Base-by-base conservation (phyloP, 306 rosid genomes). In the Trifolium subterraneum region DNA sequence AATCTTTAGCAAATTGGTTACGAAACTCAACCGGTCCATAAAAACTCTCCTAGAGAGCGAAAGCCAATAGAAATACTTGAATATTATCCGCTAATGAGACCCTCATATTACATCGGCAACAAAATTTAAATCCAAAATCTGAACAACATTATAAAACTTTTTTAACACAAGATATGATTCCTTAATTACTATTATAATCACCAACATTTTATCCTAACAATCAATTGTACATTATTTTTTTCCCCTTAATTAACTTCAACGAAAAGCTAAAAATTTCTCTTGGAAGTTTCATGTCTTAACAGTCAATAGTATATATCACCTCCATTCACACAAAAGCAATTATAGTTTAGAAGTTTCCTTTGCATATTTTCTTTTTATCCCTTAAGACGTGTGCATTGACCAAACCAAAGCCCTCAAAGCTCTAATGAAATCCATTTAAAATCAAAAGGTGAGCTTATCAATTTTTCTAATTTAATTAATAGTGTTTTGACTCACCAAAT, bases 281-380 rank as follows among this genome's bases (percentile, higher is more conserved):
- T 1, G 15, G 25, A 77, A 60, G 54, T 69, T n/a, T 71, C 20
- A 64, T 54, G 31, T 79, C 42, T 64, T 41, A 31, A 41, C 51
- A 51, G 42, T 10, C 2, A 4, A 72, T 8, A 12, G 7, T 35
- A 35, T 35, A 35, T 18, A 31, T 29, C 36, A 64, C 18, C 42
- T 65, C 75, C 31, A 3, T 72, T 52, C 81, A 78, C 31, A 65
- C 6, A 27, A 16, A 72, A 72, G 39, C 19, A 35, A 64, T 79
- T 64, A 19, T 23, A 39, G 23, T 27, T 64, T 64, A 33, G 83
- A 79, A 59, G 65, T 11, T 73, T 79, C 59, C 15, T 20, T 27
- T 27, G 48, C 12, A 5, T 68, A 47, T 56, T 22, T 29, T 20
- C 9, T 52, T 70, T 69, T 10, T 6, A 6, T 15, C 19, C 68